Percentiles rank a stretch among this genome's conserved stretches.
Evolutionary conservation across 2,329 filamentous ascomycete species (phyloP).

Genomic region (Neonectria hederae): DNA sequence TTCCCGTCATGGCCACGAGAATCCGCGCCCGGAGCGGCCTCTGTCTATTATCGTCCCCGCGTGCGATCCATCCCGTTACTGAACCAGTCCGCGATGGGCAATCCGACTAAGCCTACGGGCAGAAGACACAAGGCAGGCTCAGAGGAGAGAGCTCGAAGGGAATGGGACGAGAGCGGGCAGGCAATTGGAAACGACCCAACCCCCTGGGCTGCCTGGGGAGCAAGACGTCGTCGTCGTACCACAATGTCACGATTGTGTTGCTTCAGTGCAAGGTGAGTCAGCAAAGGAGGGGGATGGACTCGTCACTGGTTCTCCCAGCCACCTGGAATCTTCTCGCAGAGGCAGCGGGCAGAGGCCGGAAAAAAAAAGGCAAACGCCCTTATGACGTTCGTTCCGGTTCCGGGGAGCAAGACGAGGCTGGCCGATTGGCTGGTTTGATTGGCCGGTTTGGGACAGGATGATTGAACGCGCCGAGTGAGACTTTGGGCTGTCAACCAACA

Average conservation of each 20-base stretch:
- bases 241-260: not conserved
- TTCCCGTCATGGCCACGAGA: not conserved
- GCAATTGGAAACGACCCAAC: not conserved
- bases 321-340: not conserved
- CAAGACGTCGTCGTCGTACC: slow-evolving; percentile 3
- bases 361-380: not conserved
- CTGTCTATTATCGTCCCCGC: not conserved
- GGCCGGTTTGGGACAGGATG: not conserved
- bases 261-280: not conserved
- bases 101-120: not conserved
- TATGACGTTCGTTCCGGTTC: not conserved
- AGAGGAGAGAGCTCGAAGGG: not conserved
- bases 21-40: not conserved
- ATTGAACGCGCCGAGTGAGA: slow-evolving; percentile 17
- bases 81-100: not conserved
- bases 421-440: slow-evolving; percentile 19
- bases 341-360: slow-evolving; percentile 4
- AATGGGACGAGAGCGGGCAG: not conserved
- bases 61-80: not conserved
- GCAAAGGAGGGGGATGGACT: slow-evolving; percentile 7
- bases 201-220: not conserved
- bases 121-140: not conserved
- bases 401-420: slow-evolving; percentile 4
- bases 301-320: slow-evolving; percentile 7
- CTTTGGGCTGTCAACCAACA: not conserved